Percentiles rank a stretch among this genome's conserved stretches.
phyloP scores from a whole-genome alignment of 148 eudicot species.

The Cornus kousa region DNA sequence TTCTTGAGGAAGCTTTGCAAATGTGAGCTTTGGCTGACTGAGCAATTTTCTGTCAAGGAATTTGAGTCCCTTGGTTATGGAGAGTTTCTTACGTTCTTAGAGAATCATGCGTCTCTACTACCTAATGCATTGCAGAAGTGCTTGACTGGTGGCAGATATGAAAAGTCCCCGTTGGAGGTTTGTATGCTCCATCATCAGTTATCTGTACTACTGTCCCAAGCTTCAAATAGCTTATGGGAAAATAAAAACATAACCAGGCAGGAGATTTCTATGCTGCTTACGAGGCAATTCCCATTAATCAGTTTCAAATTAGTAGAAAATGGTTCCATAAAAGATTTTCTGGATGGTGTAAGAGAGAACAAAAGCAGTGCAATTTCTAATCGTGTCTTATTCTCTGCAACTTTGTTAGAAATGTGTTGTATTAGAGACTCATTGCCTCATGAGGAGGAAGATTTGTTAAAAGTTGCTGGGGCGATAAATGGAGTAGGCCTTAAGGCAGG shows the following conservation, averaged over 20 bases:
- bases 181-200: constrained; percentile 65
- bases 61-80: constrained; percentile 88
- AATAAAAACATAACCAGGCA: constrained; percentile 49
- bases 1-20: constrained; percentile 49
- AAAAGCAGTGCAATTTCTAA: constrained; percentile 31
- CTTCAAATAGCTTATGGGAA: constrained; percentile 54
- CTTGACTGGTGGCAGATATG: constrained; percentile 31
- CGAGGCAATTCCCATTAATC: constrained; percentile 69
- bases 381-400: constrained; percentile 66
- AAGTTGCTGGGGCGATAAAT: constrained; percentile 12
- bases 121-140: constrained; percentile 45
- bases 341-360: constrained; percentile 32
- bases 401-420: constrained; percentile 40
- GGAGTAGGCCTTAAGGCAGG: constrained; percentile 26
- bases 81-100: constrained; percentile 54
- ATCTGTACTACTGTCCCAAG: constrained; percentile 67
- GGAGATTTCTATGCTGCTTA: constrained; percentile 53
- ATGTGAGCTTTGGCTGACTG: constrained; percentile 72
- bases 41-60: constrained; percentile 60
- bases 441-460: constrained; percentile 26
- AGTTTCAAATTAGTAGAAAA: constrained; percentile 42
- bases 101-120: constrained; percentile 44
- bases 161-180: constrained; percentile 48
- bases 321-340: constrained; percentile 31
- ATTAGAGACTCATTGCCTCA: constrained; percentile 19